Evolutionary conservation across 1,139 yeast genomes (phyloP).

Genomic region (Taiozyma sp.): DNA sequence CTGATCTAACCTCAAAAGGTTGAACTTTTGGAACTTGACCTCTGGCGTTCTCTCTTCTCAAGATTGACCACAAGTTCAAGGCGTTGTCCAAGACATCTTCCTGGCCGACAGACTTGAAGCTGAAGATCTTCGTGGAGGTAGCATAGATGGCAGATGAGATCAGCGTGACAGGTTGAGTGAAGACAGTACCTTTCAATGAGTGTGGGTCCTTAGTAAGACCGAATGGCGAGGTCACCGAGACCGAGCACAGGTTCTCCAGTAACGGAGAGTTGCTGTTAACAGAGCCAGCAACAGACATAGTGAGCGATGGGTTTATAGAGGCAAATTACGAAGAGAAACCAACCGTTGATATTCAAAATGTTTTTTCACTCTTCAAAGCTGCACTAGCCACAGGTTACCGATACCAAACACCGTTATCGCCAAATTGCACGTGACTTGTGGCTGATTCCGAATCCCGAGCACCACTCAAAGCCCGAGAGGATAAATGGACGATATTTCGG

Average conservation of each 20-base stretch:
- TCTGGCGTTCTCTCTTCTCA: slow-evolving; percentile 46
- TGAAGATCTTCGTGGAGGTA: slow-evolving; percentile 60
- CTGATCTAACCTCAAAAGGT: slow-evolving; percentile 72
- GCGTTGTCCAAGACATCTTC: slow-evolving; percentile 58
- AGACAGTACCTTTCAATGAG: slow-evolving; percentile 43
- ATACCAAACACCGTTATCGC: background rate
- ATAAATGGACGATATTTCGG: background rate
- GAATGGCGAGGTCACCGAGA: slow-evolving; percentile 44
- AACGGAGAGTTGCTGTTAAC: slow-evolving; percentile 14
- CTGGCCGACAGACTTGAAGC: slow-evolving; percentile 63
- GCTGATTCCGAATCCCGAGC: background rate
- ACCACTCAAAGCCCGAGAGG: background rate
- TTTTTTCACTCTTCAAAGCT: background rate
- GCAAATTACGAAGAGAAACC: background rate
- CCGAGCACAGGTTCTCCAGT: slow-evolving; percentile 27
- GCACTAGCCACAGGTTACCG: background rate
- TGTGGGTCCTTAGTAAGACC: slow-evolving; percentile 57
- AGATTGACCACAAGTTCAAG: slow-evolving; percentile 57
- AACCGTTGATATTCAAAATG: background rate
- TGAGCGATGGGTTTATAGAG: background rate
- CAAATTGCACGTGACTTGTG: background rate
- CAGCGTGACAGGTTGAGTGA: slow-evolving; percentile 60
- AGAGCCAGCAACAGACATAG: slow-evolving; percentile 19
- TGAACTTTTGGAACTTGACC: slow-evolving; percentile 56
- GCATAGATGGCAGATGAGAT: slow-evolving; percentile 66